Base-by-base conservation (phyloP, 768 basidiomycete species). In the Leccinellum luteum region DNA sequence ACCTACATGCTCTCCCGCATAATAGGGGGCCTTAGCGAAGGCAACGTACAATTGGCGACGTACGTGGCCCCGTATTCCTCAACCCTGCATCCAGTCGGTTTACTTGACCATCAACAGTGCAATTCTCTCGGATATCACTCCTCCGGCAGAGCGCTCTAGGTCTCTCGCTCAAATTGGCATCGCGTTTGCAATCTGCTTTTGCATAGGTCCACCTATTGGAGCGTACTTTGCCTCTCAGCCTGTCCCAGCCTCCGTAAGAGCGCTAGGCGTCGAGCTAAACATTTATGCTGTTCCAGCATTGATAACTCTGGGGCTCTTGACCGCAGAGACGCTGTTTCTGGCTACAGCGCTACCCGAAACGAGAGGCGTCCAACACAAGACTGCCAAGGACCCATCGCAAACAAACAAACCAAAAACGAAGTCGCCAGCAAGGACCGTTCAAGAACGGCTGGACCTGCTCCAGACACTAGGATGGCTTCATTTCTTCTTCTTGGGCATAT, bases 11-110 rank as follows among this genome's bases (percentile, higher is more conserved):
- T 95, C 25, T 94, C 94, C 9, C 84, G 96, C 14, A 79, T 98
- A 6, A 85, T 98, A 34, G 95, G 95, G 10, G 96, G 96, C 4
- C 77, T 98, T 9, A 93, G 91, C 66, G 96, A 99, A 76, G 96
- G 96, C 47, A 99, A 99, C 68, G 96, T 98, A 12, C 96, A 99
- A 69, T 78, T 99, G 47, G 90, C 92, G 48, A 94, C 94, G 94
- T 94, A 68, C 64, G 89, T 81, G 31, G n/a, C 48, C 25, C 34
- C n/a, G 23, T 8, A 17, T 60, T 30, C 30, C 25, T 44, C 19
- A 3, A 14, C 5, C 10, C 13, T 4, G 4, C 3, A 32, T 41
- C 28, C 27, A 3, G 15, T 44, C 7, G 2, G 30, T 35, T 54
- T 10, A 49, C 21, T 32, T 5, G n/a, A 5, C 14, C 32, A 28